Conservation (phyloP, 1,284 basidiomycete species). For the Pseudozyma thailandica region DNA sequence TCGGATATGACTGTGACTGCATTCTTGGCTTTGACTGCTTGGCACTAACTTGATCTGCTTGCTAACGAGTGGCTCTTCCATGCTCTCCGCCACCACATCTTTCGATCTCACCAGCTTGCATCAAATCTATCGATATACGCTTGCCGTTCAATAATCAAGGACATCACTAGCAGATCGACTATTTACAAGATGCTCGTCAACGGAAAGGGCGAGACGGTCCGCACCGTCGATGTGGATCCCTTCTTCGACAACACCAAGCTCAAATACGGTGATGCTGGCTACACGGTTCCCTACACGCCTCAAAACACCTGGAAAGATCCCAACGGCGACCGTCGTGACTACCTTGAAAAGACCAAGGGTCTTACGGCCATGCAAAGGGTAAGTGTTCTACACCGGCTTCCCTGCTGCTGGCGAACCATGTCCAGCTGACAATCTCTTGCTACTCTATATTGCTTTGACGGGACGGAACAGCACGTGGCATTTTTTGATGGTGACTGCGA, state of each 20-base stretch:
- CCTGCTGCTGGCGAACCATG: neutral
- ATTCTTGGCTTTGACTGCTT: too few species aligned
- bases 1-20: too few species aligned
- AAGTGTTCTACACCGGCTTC: neutral
- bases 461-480: slow-evolving; percentile 69
- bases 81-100: too few species aligned
- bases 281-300: slow-evolving; percentile 46
- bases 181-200: slow-evolving; percentile 16
- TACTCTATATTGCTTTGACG: too few species aligned
- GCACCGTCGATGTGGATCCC: slow-evolving; percentile 42
- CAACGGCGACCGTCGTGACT: slow-evolving; percentile 49
- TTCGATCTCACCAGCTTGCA: too few species aligned
- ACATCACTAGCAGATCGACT: too few species aligned
- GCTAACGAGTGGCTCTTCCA: too few species aligned
- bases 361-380: slow-evolving; percentile 68
- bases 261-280: slow-evolving; percentile 24
- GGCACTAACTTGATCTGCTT: too few species aligned
- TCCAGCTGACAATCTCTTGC: too few species aligned
- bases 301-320: slow-evolving; percentile 51
- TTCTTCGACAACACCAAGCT: slow-evolving; percentile 53
- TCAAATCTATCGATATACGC: neutral
- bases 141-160: too few species aligned
- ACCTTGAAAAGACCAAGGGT: slow-evolving; percentile 46
- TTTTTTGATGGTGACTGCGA: slow-evolving; percentile 72
- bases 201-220: slow-evolving; percentile 19